Base-by-base conservation (phyloP, 441 rosid genomes). In the Lepidium campestre region DNA sequence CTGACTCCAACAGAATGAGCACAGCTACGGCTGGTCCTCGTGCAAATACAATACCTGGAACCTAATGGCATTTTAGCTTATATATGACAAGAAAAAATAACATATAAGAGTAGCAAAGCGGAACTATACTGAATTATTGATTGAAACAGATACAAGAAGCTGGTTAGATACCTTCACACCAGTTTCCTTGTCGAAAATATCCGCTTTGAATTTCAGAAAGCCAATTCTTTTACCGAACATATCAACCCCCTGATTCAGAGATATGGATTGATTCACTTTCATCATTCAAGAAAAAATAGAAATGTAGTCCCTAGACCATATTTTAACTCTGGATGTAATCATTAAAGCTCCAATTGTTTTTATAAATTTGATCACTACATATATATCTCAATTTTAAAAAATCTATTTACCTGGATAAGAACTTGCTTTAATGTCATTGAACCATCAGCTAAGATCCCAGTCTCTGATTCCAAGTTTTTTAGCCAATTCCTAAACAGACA, bases 31-130 rank as follows among this genome's bases (percentile, higher is more conserved):
- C 96, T 18, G 93, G 89, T 78, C 98, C 98, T 78, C 97, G 70
- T 44, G 96, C 90, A 64, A 93, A 90, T 12, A 93, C 98, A 72
- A 93, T 82, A 74, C 95, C 98, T 80, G 97, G 96, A 79, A 88
- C 83, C 97, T 93, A 82, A 44, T 49, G 75, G 77, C 49, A 14
- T 54, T 47, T 85, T 69, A 81, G 77, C 47, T 66, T 71, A 75
- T 44, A 58, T 10, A 59, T 44, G 50, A 0, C 32, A 71, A 22
- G 64, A 64, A 32, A 32, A 22, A 22, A 50, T n/a, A 55, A 19
- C 25, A 29, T 25, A 45, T 14, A n/a, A 52, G 10, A 49, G 52
- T 42, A 29, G 10, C 34, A 29, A 29, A 29, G 34, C 10, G 34
- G 7, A 7, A 52, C 36, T 15, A 32, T 5, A 49, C 6, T 15